Conservation (phyloP, 2,329 filamentous ascomycete genomes). For the Diaporthe caulivora region DNA sequence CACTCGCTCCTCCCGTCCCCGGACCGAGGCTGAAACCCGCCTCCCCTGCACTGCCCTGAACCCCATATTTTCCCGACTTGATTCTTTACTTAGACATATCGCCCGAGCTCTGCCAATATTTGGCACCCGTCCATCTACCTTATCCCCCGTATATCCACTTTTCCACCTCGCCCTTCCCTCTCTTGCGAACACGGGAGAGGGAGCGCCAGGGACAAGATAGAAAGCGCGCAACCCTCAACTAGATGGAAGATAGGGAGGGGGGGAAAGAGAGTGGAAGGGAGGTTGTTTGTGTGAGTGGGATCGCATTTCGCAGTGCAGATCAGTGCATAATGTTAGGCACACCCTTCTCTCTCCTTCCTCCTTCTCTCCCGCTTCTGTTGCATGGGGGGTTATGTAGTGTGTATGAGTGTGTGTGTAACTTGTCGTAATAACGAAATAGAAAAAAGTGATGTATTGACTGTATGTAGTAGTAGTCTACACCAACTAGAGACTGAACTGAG, state of each 20-base stretch:
- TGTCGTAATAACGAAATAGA: background rate
- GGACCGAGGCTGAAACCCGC: background rate
- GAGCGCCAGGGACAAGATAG: background rate
- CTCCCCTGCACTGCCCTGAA: background rate
- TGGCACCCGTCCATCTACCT: background rate
- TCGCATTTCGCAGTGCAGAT: conserved; percentile 28
- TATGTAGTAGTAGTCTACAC: no score
- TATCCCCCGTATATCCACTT: background rate
- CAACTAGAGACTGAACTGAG: background rate
- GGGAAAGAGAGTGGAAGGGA: no score
- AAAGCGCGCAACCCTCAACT: background rate
- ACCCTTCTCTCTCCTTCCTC: background rate
- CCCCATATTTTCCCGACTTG: background rate
- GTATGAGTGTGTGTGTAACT: no score
- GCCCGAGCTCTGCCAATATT: background rate
- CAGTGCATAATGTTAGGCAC: conserved; percentile 26
- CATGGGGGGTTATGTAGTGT: background rate
- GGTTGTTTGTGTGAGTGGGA: background rate
- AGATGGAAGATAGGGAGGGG: background rate
- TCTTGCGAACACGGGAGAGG: background rate
- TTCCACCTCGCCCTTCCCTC: background rate
- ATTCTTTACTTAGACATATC: background rate
- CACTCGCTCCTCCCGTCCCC: conserved; percentile 8
- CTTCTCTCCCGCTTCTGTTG: background rate
- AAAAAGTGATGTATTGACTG: conserved; percentile 9